phyloP scores from a whole-genome alignment of 2,329 filamentous ascomycete genomes.

The Ascochyta clinopodiicola region DNA sequence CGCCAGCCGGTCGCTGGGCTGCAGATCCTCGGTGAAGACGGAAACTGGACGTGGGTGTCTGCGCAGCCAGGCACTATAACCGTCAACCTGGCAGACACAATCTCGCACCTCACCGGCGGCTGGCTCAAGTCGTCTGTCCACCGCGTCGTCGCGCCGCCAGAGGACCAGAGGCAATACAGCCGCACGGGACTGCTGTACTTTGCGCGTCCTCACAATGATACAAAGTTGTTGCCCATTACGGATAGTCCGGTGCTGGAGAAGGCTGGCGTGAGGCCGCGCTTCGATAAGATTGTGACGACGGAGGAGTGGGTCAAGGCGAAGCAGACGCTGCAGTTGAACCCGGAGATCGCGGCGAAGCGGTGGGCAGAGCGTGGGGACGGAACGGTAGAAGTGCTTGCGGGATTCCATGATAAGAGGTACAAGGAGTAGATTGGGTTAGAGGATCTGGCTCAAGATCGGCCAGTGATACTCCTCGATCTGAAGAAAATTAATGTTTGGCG shows the following conservation, averaged over 20 bases:
- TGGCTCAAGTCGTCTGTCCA: conserved; percentile 59
- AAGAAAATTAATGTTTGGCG: too few relatives aligned
- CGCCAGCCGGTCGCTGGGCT: conserved; percentile 64
- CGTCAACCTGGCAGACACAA: conserved; percentile 51
- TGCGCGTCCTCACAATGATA: conserved; percentile 52
- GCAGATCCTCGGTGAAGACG: conserved; percentile 56
- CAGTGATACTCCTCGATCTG: too few relatives aligned
- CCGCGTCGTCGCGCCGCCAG: conserved; percentile 57
- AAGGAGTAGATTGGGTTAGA: conserved; percentile 19
- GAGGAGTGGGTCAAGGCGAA: conserved; percentile 36
- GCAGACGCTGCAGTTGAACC: conserved; percentile 34
- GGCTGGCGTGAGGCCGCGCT: conserved; percentile 42
- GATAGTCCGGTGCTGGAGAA: conserved; percentile 46
- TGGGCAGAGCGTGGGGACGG: conserved; percentile 29
- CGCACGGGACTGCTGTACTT: conserved; percentile 61
- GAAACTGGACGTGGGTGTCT: conserved; percentile 52
- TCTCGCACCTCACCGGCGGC: conserved; percentile 49
- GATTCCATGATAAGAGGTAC: conserved; percentile 32
- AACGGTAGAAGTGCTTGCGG: conserved; percentile 31
- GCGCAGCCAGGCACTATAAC: conserved; percentile 51
- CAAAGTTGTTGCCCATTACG: conserved; percentile 48
- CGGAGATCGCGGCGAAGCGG: conserved; percentile 29
- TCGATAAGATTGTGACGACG: conserved; percentile 53
- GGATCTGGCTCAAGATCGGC: too few relatives aligned
- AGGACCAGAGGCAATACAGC: conserved; percentile 57